Base-by-base conservation (phyloP, 2,329 filamentous ascomycete genomes). In the Pseudocercospora macadamiae region DNA sequence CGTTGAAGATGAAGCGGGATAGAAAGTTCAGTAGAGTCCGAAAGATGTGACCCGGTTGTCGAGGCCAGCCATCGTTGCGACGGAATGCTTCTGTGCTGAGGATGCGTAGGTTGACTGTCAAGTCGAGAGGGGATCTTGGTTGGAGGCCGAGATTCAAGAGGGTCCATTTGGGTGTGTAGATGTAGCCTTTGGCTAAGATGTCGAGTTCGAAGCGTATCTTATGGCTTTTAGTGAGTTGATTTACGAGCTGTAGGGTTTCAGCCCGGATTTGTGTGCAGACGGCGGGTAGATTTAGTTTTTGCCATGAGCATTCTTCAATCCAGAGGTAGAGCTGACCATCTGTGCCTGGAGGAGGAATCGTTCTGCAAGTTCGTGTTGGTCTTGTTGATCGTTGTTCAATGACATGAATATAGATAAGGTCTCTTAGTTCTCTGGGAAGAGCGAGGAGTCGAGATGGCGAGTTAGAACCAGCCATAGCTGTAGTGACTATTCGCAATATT, bases 61-160 rank as follows among this genome's bases (percentile, higher is more conserved):
- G 47, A 2, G 64, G 61, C 63, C 58, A 62, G 34, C 60, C 54
- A n/a, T 64, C 61, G n/a, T 64, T 63, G 2, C 55, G 26, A 9
- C 54, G 57, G 36, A 70, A 71, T 3, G 62, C 59, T 61, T 71
- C 68, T 2, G 66, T 64, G 51, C 60, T 67, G 56, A 65, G 61
- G 42, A 70, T 62, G 18, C 56, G 59, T 4, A 68, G 55, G 4
- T 62, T 63, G 1, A 68, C 62, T 10, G 55, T 57, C 19, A 70
- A 30, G 51, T 68, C 54, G 3, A 71, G 36, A 1, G 26, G 4
- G 3, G 51, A 55, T 2, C 55, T 28, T 10, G 58, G 56, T 3
- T 44, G 55, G 1, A 64, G 56, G 7, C 57, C 45, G 6, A 60
- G 54, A 14, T 64, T 64, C 1, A 68, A 49, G 12, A 52, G 52